Evolutionary conservation across 257 asterid species (phyloP).

Genomic region (Nicotiana sylvestris): DNA sequence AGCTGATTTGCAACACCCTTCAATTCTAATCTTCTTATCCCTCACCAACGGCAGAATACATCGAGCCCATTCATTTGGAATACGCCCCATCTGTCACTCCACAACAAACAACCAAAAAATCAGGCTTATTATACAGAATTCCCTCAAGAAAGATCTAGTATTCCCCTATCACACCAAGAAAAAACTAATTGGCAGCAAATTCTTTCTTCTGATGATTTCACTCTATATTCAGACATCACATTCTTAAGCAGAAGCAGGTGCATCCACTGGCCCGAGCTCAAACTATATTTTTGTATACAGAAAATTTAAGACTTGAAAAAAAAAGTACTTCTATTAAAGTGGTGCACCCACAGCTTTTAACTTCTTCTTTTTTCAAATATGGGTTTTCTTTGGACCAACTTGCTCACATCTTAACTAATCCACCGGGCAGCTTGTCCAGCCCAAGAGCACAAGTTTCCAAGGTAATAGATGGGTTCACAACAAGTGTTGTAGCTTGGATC

Average conservation of each 20-base stretch:
- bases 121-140: neutral
- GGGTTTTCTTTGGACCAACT: neutral
- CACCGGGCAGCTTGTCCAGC: neutral
- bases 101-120: slow-evolving; percentile 5
- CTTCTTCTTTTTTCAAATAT: neutral
- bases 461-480: neutral
- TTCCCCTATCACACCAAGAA: neutral
- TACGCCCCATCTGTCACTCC: slow-evolving; percentile 81
- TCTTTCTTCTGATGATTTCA: neutral
- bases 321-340: neutral
- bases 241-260: neutral
- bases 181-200: neutral
- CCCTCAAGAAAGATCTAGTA: neutral
- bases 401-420: neutral
- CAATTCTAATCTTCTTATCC: slow-evolving; percentile 56
- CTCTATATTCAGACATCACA: neutral
- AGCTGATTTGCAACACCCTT: slow-evolving; percentile 76
- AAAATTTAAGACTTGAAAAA: too few species aligned
- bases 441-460: neutral
- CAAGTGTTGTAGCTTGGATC: neutral
- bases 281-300: neutral
- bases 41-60: slow-evolving; percentile 87
- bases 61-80: slow-evolving; percentile 96
- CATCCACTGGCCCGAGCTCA: neutral
- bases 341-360: neutral